Evolutionary conservation across 805 yeast species (phyloP).

Genomic region (Candida taoyuanica): DNA sequence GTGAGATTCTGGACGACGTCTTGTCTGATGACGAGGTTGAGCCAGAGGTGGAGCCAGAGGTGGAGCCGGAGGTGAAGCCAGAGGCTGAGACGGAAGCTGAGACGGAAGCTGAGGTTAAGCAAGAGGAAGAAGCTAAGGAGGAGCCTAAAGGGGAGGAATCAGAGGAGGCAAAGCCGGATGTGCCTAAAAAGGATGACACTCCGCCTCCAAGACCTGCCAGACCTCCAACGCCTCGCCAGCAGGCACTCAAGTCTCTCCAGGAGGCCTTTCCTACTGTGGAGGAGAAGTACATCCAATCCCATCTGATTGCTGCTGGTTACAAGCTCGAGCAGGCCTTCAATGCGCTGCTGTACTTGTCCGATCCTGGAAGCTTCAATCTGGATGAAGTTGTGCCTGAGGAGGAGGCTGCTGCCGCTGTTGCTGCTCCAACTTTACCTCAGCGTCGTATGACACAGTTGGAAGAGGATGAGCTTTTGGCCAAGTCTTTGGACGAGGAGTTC

Average conservation of each 20-base stretch:
- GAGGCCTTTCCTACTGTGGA: conserved; percentile 87
- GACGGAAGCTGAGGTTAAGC: conserved; percentile 3
- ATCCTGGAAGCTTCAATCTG: conserved; percentile 50
- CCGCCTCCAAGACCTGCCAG: conserved; percentile 52
- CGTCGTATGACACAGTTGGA: conserved; percentile 29
- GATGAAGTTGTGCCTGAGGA: conserved; percentile 37
- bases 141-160: conserved; percentile 4
- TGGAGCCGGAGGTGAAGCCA: conserved; percentile 1
- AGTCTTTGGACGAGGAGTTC: conserved; percentile 68
- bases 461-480: conserved; percentile 81
- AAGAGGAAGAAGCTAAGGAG: conserved; percentile 3
- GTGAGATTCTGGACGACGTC: conserved; percentile 16
- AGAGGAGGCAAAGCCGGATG: conserved; percentile 10
- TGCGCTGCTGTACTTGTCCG: conserved; percentile 76
- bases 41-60: conserved; percentile 6
- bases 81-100: not conserved
- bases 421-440: conserved; percentile 34
- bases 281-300: conserved; percentile 65
- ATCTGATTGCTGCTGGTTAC: conserved; percentile 82
- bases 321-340: conserved; percentile 81
- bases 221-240: conserved; percentile 57
- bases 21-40: conserved; percentile 16
- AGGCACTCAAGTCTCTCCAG: conserved; percentile 53
- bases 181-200: conserved; percentile 11
- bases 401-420: conserved; percentile 7